Evolutionary conservation across 1,284 basidiomycete genomes (phyloP).

Genomic region (Fomes fomentarius): DNA sequence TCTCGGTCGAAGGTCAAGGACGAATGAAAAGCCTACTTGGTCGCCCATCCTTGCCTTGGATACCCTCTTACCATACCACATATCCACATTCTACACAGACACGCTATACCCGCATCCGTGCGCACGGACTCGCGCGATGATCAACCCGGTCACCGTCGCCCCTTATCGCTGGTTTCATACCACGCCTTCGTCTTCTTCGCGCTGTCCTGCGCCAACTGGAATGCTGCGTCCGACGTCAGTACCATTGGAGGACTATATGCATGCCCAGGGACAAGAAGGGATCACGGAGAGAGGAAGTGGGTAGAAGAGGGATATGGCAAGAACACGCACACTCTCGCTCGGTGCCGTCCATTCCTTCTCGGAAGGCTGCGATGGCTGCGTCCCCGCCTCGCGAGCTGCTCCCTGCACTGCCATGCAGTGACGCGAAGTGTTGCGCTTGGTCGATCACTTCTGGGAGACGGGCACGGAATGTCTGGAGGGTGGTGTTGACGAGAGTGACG

Average conservation of each 20-base stretch:
- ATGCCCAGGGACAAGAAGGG: background rate
- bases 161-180: conserved; percentile 75
- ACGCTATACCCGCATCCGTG: background rate
- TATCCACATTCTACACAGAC: background rate
- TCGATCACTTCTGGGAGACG: conserved; percentile 85
- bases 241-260: background rate
- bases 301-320: background rate
- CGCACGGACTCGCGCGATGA: background rate
- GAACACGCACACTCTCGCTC: conserved; percentile 79
- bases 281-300: background rate
- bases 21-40: conserved; percentile 20
- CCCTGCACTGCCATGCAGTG: conserved; percentile 50
- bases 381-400: conserved; percentile 50
- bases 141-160: conserved; percentile 41
- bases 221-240: conserved; percentile 54
- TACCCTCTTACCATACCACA: background rate
- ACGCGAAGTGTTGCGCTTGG: conserved; percentile 88
- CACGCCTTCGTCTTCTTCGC: conserved; percentile 77
- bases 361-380: conserved; percentile 72
- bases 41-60: too few species aligned
- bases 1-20: conserved; percentile 17
- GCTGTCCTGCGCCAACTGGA: conserved; percentile 82
- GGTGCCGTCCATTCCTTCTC: conserved; percentile 87
- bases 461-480: conserved; percentile 79
- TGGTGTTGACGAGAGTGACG: too few species aligned